Base-by-base conservation (phyloP, 1,284 basidiomycete species). In the Leccinum pachyderme region DNA sequence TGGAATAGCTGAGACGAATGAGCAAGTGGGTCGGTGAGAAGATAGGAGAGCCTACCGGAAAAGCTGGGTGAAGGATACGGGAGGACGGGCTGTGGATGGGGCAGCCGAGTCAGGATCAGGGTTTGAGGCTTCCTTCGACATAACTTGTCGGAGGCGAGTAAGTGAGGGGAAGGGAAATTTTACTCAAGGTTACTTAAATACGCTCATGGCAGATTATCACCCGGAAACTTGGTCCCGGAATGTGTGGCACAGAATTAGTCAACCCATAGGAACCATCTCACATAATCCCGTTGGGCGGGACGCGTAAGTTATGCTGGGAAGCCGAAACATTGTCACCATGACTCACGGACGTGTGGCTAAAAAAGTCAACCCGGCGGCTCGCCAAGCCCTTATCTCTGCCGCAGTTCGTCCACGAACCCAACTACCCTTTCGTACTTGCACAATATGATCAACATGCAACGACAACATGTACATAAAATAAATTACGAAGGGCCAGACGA, bases 1-100 rank as follows among this genome's bases (percentile, higher is more conserved):
- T 94, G 7, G 67, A 57, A 52, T 71, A 71, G 0, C 66, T 68
- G 39, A 6, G n/a, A 45, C 3, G 45, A 28, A 9, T 56, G 22
- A 64, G 51, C 5, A 13, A 28, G 2, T 2, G 18, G 4, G 7
- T 15, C 37, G 9, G 12, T 18, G 24, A 1, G 1, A 0, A 2
- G 9, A n/a, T 3, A 1, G 18, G 1, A 5, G 7, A 39, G 5
- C 1, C 44, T 39, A 72, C 67, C 62, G 54, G 39, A 69, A 72
- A 41, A 69, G 58, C 8, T 63, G 48, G 0, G 43, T 35, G 41
- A 68, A 60, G 0, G 51, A 29, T 0, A 65, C 41, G 0, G 70
- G 51, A 0, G 53, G 22, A 7, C 24, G 37, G 37, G 9, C 6
- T 22, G 37, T 22, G 18, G 37, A 8, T 4, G 47, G 37, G 7